Evolutionary conservation across 805 yeast genomes (phyloP), one percentile per base, ranked within the genome.

Genomic region (Saccharomyces cerevisiae): DNA sequence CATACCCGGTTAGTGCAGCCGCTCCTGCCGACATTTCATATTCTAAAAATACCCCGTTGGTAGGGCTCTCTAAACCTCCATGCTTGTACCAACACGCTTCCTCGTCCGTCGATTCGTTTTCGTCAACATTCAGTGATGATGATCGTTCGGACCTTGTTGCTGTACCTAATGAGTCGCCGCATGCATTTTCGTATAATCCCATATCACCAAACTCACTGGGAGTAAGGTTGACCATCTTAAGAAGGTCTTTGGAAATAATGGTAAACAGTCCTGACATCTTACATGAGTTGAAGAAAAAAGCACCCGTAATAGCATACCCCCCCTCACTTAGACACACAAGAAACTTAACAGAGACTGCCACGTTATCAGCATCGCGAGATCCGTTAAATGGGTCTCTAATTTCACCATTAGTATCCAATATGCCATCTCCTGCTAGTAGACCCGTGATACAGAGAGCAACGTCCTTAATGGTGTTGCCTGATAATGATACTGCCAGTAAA

Each of bases 171-270:
- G 89, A 85, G 60, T 85, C 92, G 17, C 80, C 92, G 1, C 89
- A 85, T 65, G 85, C 94, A 1, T 88, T 85, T 65, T 86, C 95
- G 0, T 88, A 88, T 66, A 88, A 92, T 2, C 87, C 85, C 53
- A 71, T 87, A 53, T 83, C 91, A 1, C 91, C 90, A 5, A 85
- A 86, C 64, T 84, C 94, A 1, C 68, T 88, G 54, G 88, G 91
- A 0, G 78, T 86, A 48, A 73, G 96, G 52, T 70, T 88, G 55
- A 83, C 83, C 54, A 89, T 87, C 4, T 72, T 88, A 59, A 86
- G 83, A 63, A 71, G 92, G 59, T 84, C 92, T 6, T 70, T 88
- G 52, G 88, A 87, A 66, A 82, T 87, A 32, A 70, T 88, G 48
- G 72, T 83, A 50, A 86, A 82, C 32, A 71, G 85, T 51, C 89